These are phyloP conservation scores for Punctularia strigosozonata DNA, from an alignment of 768 basidiomycete genomes.

Conservation along the genomic window DNA sequence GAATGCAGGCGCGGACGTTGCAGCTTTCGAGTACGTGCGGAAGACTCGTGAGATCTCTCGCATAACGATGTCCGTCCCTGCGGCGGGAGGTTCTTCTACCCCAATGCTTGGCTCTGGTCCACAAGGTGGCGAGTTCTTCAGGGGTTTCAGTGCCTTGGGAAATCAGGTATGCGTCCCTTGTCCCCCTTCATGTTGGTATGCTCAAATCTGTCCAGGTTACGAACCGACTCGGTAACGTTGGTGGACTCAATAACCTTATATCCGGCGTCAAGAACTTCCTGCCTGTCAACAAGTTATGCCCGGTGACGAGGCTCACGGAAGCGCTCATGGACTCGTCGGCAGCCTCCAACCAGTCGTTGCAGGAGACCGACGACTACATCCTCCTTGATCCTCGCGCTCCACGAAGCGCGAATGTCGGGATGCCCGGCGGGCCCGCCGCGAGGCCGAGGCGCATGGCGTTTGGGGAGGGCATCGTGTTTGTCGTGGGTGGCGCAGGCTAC, in stretches of 20 bases:
- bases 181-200: neutral
- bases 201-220: slow-evolving; percentile 50
- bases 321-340: slow-evolving; percentile 96
- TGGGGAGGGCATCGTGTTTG: slow-evolving; percentile 79
- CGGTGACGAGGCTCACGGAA: slow-evolving; percentile 86
- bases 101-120: slow-evolving; percentile 53
- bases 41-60: slow-evolving; percentile 83
- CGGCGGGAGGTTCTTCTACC: slow-evolving; percentile 48
- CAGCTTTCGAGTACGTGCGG: slow-evolving; percentile 88
- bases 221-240: slow-evolving; percentile 85
- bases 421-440: slow-evolving; percentile 22
- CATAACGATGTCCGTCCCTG: slow-evolving; percentile 69
- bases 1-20: slow-evolving; percentile 64
- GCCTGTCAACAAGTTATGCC: slow-evolving; percentile 86
- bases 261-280: slow-evolving; percentile 98
- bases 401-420: slow-evolving; percentile 35
- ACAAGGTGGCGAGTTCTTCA: slow-evolving; percentile 80
- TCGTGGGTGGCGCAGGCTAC: slow-evolving; percentile 94
- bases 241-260: slow-evolving; percentile 92
- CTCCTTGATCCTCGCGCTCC: slow-evolving; percentile 64
- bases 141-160: slow-evolving; percentile 86
- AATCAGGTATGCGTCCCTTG: slow-evolving; percentile 50
- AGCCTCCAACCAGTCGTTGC: slow-evolving; percentile 87
- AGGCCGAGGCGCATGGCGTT: slow-evolving; percentile 61
- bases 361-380: slow-evolving; percentile 93